Conservation (phyloP, 257 asterid species). For the Anisodus acutangulus region DNA sequence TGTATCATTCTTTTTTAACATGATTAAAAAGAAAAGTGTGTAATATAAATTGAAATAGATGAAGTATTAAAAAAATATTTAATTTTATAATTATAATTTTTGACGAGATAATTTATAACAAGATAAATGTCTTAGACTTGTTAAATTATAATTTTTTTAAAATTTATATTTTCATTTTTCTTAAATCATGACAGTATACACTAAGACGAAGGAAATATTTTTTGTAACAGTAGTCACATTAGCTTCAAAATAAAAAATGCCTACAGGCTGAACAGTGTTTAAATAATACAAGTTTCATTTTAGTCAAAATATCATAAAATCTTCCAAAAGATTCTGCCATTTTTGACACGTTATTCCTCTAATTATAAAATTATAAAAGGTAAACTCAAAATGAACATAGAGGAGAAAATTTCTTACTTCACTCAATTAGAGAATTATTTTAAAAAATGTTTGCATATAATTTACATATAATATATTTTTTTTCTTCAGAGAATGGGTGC, state of each 20-base stretch:
- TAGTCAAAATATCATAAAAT: constrained; percentile 34
- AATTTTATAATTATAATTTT: too few species aligned
- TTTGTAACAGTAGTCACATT: too few species aligned
- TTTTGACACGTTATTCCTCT: constrained; percentile 48
- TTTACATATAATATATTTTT: constrained; percentile 20
- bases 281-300: constrained; percentile 40
- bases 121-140: too few species aligned
- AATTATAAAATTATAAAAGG: not conserved
- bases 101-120: too few species aligned
- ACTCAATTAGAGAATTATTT: not conserved
- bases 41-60: too few species aligned
- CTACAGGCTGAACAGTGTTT: constrained; percentile 43
- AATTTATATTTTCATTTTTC: too few species aligned
- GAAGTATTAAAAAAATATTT: too few species aligned
- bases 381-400: not conserved
- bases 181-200: too few species aligned
- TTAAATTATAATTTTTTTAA: too few species aligned
- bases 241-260: constrained; percentile 7
- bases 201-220: too few species aligned
- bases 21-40: too few species aligned
- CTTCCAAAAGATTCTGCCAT: constrained; percentile 42
- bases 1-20: too few species aligned
- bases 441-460: not conserved
- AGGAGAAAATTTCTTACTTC: not conserved
- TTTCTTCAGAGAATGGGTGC: constrained; percentile 74